These are phyloP conservation scores for Rhododendron ferrugineum DNA, from an alignment of 148 eudicot genomes.

Conservation along the genomic window DNA sequence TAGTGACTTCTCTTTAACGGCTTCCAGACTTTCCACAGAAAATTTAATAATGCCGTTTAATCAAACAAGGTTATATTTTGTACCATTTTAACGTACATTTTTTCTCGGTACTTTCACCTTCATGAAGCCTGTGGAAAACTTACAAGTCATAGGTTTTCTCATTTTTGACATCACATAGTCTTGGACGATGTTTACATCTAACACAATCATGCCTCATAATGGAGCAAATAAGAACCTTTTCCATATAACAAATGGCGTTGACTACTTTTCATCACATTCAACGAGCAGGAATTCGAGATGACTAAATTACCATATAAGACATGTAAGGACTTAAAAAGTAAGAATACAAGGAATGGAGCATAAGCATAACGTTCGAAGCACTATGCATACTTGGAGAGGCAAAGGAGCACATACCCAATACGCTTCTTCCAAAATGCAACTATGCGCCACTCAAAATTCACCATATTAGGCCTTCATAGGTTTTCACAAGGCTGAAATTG, in stretches of 20 bases:
- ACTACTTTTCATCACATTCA: no score
- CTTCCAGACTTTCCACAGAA: background rate
- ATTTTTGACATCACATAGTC: background rate
- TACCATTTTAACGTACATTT: background rate
- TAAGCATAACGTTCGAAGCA: no score
- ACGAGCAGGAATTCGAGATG: no score
- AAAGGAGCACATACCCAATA: background rate
- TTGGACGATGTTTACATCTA: background rate
- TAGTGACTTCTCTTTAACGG: background rate
- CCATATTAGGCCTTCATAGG: background rate
- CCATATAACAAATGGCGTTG: no score
- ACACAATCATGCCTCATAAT: background rate
- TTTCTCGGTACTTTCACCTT: background rate
- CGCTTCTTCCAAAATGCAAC: background rate
- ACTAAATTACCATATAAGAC: no score
- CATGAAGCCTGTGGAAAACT: background rate
- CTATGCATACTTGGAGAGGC: no score
- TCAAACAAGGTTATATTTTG: background rate
- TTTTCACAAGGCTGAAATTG: background rate
- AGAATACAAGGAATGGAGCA: no score
- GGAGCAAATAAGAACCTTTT: no score
- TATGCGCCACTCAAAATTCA: background rate
- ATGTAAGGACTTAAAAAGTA: no score
- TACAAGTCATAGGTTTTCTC: background rate
- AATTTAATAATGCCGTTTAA: background rate